Percentiles rank a stretch among this genome's conserved stretches.
These are phyloP conservation scores for Starmerella sp. DNA, from an alignment of 805 yeast species.

Conservation along the genomic window DNA sequence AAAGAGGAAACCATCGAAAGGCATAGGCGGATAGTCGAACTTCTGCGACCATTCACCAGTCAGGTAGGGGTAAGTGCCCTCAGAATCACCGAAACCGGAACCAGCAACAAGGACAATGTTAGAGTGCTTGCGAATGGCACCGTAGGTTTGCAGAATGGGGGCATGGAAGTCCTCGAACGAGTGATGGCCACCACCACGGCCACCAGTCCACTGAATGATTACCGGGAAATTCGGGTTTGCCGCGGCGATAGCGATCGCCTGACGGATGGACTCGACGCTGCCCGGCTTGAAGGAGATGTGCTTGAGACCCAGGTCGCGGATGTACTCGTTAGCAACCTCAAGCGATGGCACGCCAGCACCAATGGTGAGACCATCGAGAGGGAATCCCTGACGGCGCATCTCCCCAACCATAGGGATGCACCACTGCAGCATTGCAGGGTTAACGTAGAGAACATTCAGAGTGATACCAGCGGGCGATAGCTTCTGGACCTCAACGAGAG, in stretches of 20 bases:
- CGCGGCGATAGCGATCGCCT: conserved; percentile 80
- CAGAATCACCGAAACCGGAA: conserved; percentile 95
- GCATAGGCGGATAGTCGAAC: conserved; percentile 94
- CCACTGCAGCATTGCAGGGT: conserved; percentile 97
- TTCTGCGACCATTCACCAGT: conserved; percentile 92
- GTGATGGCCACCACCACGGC: conserved; percentile 99
- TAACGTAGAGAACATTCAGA: conserved; percentile 86
- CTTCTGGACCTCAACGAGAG: conserved; percentile 61
- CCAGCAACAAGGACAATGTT: conserved; percentile 92
- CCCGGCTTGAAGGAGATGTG: conserved; percentile 97
- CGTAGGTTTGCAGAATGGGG: conserved; percentile 90
- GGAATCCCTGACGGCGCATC: conserved; percentile 84
- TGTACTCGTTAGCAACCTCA: conserved; percentile 95
- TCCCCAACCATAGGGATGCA: conserved; percentile 90
- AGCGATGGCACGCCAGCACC: conserved; percentile 99
- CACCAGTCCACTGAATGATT: conserved; percentile 99
- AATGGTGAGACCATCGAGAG: conserved; percentile 88
- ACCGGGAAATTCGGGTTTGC: conserved; percentile 96
- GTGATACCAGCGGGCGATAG: conserved; percentile 81
- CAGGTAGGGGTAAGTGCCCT: conserved; percentile 93
- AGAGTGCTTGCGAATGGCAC: conserved; percentile 80
- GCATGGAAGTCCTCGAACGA: conserved; percentile 98
- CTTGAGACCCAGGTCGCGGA: conserved; percentile 80
- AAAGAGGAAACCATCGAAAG: conserved; percentile 90
- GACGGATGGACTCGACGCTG: conserved; percentile 81